These are phyloP conservation scores for Saccharum hybrid DNA, from an alignment of 202 grass and related monocot species.

Conservation along the genomic window DNA sequence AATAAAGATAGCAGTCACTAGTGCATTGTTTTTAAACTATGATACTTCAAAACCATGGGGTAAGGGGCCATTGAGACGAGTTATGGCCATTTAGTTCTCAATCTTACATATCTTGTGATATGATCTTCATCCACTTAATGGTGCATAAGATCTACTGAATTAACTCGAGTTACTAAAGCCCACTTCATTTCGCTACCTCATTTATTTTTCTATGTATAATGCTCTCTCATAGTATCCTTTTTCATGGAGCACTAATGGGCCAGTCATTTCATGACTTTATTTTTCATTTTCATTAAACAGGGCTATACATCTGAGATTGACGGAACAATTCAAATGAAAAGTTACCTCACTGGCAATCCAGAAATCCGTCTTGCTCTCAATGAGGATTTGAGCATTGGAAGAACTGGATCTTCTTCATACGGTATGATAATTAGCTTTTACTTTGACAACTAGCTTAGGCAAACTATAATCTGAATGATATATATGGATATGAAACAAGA, in stretches of 20 bases:
- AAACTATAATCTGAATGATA: too few species aligned
- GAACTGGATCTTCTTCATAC: constrained; percentile 67
- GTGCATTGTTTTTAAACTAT: neutral
- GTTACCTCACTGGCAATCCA: constrained; percentile 61
- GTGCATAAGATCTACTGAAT: too few species aligned
- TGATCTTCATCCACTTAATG: constrained; percentile 16
- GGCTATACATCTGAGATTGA: constrained; percentile 93
- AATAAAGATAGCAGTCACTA: neutral
- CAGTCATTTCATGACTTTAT: neutral
- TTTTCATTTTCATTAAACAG: constrained; percentile 30
- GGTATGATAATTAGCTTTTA: constrained; percentile 36
- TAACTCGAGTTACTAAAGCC: too few species aligned
- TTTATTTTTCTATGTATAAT: too few species aligned
- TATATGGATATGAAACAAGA: too few species aligned
- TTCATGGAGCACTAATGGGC: too few species aligned
- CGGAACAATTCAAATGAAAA: constrained; percentile 99
- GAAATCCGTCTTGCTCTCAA: constrained; percentile 65
- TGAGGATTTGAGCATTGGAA: constrained; percentile 95
- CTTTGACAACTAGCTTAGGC: neutral
- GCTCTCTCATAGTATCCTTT: too few species aligned
- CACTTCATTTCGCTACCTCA: too few species aligned
- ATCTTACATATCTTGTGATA: neutral
- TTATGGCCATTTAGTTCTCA: neutral
- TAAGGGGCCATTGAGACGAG: neutral
- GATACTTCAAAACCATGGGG: neutral